Base-by-base conservation (phyloP, 2,329 filamentous ascomycete genomes). In the Aureobasidium sp. region DNA sequence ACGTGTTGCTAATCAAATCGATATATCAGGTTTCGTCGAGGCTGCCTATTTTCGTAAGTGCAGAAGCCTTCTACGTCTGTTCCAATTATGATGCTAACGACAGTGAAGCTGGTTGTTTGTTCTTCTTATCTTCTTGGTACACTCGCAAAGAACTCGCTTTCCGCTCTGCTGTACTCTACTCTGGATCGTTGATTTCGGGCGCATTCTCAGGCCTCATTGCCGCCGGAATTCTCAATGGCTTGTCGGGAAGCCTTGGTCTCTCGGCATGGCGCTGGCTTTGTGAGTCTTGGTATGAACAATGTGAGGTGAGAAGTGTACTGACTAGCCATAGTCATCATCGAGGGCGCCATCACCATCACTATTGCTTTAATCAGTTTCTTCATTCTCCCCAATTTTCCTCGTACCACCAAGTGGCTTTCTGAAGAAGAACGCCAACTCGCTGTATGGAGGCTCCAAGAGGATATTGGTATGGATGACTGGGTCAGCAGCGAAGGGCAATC, bases 121-220 rank as follows among this genome's bases (percentile, higher is more conserved):
- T 78, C 68, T 79, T 78, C 61, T 72, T 81, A 9, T 78, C 75
- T 7, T 78, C 76, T 64, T 82, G 79, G 79, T 83, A 82, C 64
- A 83, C 79, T 1, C 78, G 78, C 54, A 75, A 77, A 34, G 81
- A 83, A 63, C 68, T 83, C 16, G 76, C 76, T 3, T 73, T 79
- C 45, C 75, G 81, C 5, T 81, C 78, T 65, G 76, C 77, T n/a
- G 76, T 82, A 47, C 77, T 83, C 60, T 82, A 81, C 67, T 78
- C 78, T 3, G 80, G 79, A 4, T 78, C 75, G 2, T 69, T 81
- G 25, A 73, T 82, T 34, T 76, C 76, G 57, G 78, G 72, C 49
- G 80, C 80, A 2, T 83, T 83, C 65, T 79, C 79, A n/a, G 80
- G 78, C 25, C 72, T 83, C 30, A 80, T 83, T 55, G 80, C 78